Evolutionary conservation across 2,329 filamentous ascomycete genomes (phyloP), one percentile per base, ranked within the genome.

Genomic region (Sclerotinia subarctica): DNA sequence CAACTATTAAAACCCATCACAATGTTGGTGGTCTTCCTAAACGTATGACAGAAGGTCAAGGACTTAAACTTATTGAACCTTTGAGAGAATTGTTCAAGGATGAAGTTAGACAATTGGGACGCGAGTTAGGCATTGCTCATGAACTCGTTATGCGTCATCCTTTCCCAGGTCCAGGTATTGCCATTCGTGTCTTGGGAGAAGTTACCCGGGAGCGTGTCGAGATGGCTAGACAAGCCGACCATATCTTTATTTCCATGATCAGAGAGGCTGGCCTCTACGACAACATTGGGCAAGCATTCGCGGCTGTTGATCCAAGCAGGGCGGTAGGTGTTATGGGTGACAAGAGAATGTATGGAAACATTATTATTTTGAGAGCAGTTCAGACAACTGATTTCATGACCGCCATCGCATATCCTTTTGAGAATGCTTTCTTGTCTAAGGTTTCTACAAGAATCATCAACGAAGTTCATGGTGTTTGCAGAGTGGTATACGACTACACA

Each of bases 41-140:
- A 72, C 81, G 83, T 49, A 83, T 85, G 82, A 83, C 81, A 72
- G 79, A 82, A 19, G 82, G 82, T 51, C 78, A 80, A 73, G 79
- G 79, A 10, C 71, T 91, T 58, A 88, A 90, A 79, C 83, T 92
- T 47, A 91, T 95, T 70, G 91, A 96, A 80, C 91, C 91, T 1
- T 85, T 95, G 0, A 84, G 90, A 54, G 88, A 92, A 76, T 82
- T 95, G 42, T 94, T 94, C 85, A 95, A 95, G 78, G 91, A 95
- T 74, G 91, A 95, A 80, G 91, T 93, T 35, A 84, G 90, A 69
- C 80, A 84, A 71, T 80, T 94, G 5, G 91, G 91, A 46, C 86
- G 85, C 21, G 82, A 91, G 70, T 82, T 94, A 4, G 88, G 88
- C 35, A 91, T 94, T 69, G 84, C 87, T 62, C 84, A 90, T 70